These are phyloP conservation scores for Aspergillus eucalypticola DNA, from an alignment of 2,329 filamentous ascomycete genomes.

Conservation along the genomic window DNA sequence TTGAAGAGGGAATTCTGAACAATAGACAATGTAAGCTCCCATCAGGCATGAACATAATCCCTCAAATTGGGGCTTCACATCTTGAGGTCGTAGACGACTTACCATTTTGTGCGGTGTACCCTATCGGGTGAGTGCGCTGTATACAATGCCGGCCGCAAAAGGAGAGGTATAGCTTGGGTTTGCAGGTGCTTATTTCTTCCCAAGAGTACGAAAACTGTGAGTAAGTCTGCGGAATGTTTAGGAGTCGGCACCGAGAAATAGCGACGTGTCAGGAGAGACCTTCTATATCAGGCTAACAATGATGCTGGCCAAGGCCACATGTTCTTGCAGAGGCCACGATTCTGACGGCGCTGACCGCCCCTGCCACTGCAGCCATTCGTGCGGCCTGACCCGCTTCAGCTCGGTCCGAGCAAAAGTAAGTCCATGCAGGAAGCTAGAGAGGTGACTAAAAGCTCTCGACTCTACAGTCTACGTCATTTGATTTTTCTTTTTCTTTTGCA, in stretches of 20 bases:
- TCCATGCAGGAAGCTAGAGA: slow-evolving; percentile 1
- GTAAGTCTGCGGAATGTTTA: background rate
- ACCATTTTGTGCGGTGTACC: slow-evolving; percentile 19
- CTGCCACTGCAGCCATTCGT: slow-evolving; percentile 5
- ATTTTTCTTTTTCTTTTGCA: background rate
- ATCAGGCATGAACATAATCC: background rate
- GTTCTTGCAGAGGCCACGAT: slow-evolving; percentile 30
- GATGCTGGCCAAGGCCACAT: slow-evolving; percentile 32
- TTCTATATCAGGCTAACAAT: slow-evolving; percentile 13
- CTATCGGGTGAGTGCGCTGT: background rate
- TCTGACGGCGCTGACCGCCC: slow-evolving; percentile 41
- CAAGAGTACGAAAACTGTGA: background rate
- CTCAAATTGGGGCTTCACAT: background rate
- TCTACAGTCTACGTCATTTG: background rate
- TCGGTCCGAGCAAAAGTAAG: background rate
- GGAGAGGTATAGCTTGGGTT: background rate
- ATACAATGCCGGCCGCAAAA: background rate
- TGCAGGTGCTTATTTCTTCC: background rate
- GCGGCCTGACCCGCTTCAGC: background rate
- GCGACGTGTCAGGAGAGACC: slow-evolving; percentile 13
- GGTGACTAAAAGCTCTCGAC: background rate
- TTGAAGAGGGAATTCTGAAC: slow-evolving; percentile 79
- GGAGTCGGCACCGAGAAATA: background rate
- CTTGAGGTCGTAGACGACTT: slow-evolving; percentile 6
- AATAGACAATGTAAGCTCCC: background rate